A percentile compares a stretch with the other conserved stretches of the same genome.
Conservation (phyloP, 2,329 filamentous ascomycete species). For the Drechmeria coniospora region DNA sequence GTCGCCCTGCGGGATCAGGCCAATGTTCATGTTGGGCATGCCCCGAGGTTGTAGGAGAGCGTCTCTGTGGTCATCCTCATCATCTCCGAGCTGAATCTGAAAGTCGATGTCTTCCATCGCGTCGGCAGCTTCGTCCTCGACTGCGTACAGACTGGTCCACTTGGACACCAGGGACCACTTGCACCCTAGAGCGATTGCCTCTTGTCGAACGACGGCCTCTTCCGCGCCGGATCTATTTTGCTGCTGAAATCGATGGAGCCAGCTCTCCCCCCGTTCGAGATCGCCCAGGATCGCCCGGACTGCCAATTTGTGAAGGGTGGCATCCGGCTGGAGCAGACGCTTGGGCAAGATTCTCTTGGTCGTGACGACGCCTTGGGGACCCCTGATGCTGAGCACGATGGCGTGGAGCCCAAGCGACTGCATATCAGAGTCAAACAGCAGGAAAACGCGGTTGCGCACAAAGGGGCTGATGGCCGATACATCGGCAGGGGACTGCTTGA, state of each 20-base stretch:
- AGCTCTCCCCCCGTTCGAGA: conserved; percentile 1
- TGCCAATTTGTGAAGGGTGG: conserved; percentile 2
- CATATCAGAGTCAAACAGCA: conserved; percentile 1
- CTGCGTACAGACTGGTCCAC: conserved; percentile 3
- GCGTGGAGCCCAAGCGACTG: not conserved
- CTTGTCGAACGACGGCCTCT: not conserved
- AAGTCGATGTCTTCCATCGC: not conserved
- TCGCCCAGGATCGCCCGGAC: conserved; percentile 1
- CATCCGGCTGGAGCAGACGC: conserved; percentile 1
- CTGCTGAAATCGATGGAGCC: not conserved
- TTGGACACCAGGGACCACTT: conserved; percentile 4
- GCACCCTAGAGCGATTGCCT: not conserved
- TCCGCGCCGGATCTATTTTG: not conserved
- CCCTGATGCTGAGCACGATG: not conserved
- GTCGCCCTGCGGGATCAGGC: not conserved
- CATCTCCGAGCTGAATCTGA: not conserved
- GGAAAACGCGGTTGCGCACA: not conserved
- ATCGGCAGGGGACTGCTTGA: conserved; percentile 2
- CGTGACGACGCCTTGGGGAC: not conserved
- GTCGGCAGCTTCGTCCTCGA: conserved; percentile 1
- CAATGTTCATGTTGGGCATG: not conserved
- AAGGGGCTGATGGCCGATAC: conserved; percentile 1
- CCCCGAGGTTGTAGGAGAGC: conserved; percentile 1
- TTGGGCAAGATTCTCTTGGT: conserved; percentile 1
- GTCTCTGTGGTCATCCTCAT: not conserved